Evolutionary conservation across 2,329 filamentous ascomycete genomes (phyloP).

Genomic region (Colletotrichum paranaense): DNA sequence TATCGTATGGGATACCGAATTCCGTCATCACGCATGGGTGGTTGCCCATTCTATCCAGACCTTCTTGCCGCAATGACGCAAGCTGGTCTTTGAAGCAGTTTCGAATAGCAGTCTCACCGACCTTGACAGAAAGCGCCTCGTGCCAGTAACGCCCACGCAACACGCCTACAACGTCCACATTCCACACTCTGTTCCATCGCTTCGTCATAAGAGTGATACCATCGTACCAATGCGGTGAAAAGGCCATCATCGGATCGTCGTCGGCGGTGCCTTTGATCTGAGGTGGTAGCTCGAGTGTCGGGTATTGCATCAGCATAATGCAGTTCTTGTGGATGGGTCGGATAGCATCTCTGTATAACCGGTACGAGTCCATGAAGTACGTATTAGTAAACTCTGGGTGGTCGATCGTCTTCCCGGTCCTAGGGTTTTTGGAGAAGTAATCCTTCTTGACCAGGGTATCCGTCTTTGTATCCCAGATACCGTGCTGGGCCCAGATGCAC

Average conservation of each 20-base stretch:
- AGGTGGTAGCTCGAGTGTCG: conserved; percentile 91
- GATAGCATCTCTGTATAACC: conserved; percentile 79
- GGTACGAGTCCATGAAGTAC: conserved; percentile 90
- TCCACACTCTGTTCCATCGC: conserved; percentile 98
- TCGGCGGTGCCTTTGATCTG: conserved; percentile 87
- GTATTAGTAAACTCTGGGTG: conserved; percentile 90
- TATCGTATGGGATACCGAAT: conserved; percentile 98
- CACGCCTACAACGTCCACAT: conserved; percentile 94
- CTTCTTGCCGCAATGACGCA: conserved; percentile 84
- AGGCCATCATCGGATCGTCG: conserved; percentile 90
- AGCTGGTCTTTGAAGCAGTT: conserved; percentile 94
- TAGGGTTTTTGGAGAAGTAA: conserved; percentile 86
- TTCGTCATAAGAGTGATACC: conserved; percentile 97
- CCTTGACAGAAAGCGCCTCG: conserved; percentile 90
- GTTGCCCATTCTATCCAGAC: conserved; percentile 86
- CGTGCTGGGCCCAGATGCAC: conserved; percentile 97
- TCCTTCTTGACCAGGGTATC: conserved; percentile 85
- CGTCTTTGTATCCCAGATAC: conserved; percentile 87
- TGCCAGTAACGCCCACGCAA: conserved; percentile 88
- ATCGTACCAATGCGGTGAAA: conserved; percentile 96
- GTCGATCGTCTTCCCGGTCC: conserved; percentile 78
- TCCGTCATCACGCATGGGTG: conserved; percentile 93
- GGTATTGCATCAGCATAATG: conserved; percentile 91
- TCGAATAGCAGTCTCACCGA: conserved; percentile 92
- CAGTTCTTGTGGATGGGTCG: conserved; percentile 81